These are phyloP conservation scores for Allium sativum DNA, from an alignment of 106 monocot genomes.

Conservation along the genomic window DNA sequence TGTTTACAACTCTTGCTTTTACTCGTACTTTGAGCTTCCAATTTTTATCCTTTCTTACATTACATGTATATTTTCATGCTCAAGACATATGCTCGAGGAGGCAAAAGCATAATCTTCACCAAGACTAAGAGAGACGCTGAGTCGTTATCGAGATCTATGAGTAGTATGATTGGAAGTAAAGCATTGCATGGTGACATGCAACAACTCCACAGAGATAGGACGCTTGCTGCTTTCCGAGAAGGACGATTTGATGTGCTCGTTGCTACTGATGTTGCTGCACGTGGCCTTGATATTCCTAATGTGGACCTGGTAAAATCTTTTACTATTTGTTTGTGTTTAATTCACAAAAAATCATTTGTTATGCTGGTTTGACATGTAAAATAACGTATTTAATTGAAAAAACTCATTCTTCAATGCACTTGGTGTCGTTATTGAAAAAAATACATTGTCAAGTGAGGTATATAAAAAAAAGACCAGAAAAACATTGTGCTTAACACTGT, in stretches of 20 bases:
- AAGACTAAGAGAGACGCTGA: conserved; percentile 44
- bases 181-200: conserved; percentile 44
- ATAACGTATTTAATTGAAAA: no score
- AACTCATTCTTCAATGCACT: no score
- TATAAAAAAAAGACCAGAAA: no score
- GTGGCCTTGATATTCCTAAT: conserved; percentile 44
- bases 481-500: no score
- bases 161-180: conserved; percentile 31
- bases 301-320: conserved; percentile 18
- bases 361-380: no score
- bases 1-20: no score
- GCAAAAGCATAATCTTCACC: conserved; percentile 46
- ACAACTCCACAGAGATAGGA: conserved; percentile 34
- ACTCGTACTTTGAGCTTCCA: no score
- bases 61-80: conserved; percentile 6
- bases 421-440: no score
- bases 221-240: conserved; percentile 29
- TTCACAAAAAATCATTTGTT: no score
- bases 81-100: conserved; percentile 29
- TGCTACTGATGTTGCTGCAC: conserved; percentile 50
- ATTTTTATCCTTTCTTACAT: not conserved
- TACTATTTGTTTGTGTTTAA: not conserved
- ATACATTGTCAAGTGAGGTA: no score
- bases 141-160: conserved; percentile 30
- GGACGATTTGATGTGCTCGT: conserved; percentile 35